Conservation (phyloP, 164 flowering plant species). For the Platanus orientalis region DNA sequence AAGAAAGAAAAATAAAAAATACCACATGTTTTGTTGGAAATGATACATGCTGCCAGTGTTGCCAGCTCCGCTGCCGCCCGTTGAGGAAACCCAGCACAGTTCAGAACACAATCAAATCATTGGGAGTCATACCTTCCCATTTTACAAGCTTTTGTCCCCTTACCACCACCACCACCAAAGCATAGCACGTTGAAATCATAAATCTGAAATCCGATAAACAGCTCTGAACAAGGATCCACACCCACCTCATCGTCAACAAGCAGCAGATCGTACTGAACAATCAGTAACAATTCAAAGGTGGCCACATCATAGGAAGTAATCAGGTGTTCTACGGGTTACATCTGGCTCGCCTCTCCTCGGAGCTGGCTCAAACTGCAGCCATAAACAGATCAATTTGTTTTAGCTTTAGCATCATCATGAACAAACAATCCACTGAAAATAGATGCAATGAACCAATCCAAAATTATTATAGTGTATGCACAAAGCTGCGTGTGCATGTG, state of each 20-base stretch:
- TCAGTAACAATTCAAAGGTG: slow-evolving; percentile 11
- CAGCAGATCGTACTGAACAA: slow-evolving; percentile 17
- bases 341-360: slow-evolving; percentile 99
- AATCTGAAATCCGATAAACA: slow-evolving; percentile 18
- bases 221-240: slow-evolving; percentile 12
- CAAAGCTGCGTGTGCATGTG: too few relatives aligned
- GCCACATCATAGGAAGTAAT: slow-evolving; percentile 69
- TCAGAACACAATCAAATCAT: slow-evolving; percentile 13
- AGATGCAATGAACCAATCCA: background rate
- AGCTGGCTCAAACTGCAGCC: slow-evolving; percentile 95
- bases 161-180: slow-evolving; percentile 12
- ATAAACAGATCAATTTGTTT: background rate
- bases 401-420: too few relatives aligned
- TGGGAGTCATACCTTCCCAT: slow-evolving; percentile 22
- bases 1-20: slow-evolving; percentile 9
- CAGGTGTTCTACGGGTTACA: slow-evolving; percentile 97
- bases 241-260: slow-evolving; percentile 18
- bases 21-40: slow-evolving; percentile 23
- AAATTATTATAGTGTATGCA: background rate
- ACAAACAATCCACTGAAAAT: too few relatives aligned
- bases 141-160: slow-evolving; percentile 21
- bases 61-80: slow-evolving; percentile 25
- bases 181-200: slow-evolving; percentile 18
- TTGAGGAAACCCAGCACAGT: slow-evolving; percentile 17
- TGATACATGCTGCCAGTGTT: slow-evolving; percentile 26